Base-by-base conservation (phyloP, 306 rosid species). In the Sophora flavescens region DNA sequence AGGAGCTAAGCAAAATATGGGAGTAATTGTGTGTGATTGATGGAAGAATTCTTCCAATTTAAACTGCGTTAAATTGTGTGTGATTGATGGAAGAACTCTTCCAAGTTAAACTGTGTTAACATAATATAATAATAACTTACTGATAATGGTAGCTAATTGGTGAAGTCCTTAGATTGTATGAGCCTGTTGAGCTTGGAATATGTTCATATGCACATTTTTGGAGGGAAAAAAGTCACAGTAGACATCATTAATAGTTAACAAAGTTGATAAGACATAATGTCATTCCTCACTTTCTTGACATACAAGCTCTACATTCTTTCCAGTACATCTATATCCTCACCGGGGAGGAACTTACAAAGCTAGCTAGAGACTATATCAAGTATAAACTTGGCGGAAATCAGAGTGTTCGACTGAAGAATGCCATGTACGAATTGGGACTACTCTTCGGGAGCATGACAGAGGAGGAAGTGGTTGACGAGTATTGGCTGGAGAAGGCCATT, bases 261-360 rank as follows among this genome's bases (percentile, higher is more conserved):
- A 4, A 35, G 66, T n/a, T n/a, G n/a, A n/a, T n/a, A n/a, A n/a
- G 8, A 39, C n/a, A 54, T 42, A 74, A 74, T 36, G 36, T 42
- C n/a, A 57, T 66, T 50, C 41, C 17, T 41, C 41, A 67, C 32
- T 67, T 67, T 71, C 59, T 42, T 83, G 50, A 80, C 81, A 11
- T 70, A 50, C 33, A 59, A 26, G 45, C 64, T 72, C 48, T 67
- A 5, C 22, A 15, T 72, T 22, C 78, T 73, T 30, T 35, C 63
- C 96, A 95, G 98, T 95, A 95, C 82, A 70, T 88, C 54, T 90
- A 84, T 85, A 84, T 88, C 72, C 73, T 92, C 70, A 79, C 5
- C 2, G 96, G 98, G 2, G 86, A 86, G 79, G 96, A 90, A 68
- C 16, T 86, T 22, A 8, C 80, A 2, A 79, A 70, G 81, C 80